Evolutionary conservation across 805 yeast species (phyloP).

Genomic region (Blastobotrys mokoenaii): DNA sequence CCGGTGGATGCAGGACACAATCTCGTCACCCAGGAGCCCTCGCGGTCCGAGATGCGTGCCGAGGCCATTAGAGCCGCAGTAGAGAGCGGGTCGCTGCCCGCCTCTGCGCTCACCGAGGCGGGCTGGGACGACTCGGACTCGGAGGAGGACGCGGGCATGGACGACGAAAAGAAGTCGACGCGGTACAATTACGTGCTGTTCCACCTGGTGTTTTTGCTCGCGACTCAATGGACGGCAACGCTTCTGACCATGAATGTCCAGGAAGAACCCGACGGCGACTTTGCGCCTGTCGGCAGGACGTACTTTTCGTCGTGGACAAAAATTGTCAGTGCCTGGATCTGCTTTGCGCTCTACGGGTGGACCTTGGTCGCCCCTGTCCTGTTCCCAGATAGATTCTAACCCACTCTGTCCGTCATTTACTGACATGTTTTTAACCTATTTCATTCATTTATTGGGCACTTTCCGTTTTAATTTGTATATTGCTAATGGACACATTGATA

Average conservation of each 20-base stretch:
- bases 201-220: slow-evolving; percentile 86
- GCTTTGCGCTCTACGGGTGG: slow-evolving; percentile 83
- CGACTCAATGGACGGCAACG: slow-evolving; percentile 96
- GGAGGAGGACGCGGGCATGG: slow-evolving; percentile 33
- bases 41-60: slow-evolving; percentile 66
- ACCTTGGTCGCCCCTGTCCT: slow-evolving; percentile 82
- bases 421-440: not conserved
- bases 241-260: slow-evolving; percentile 86
- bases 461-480: not conserved
- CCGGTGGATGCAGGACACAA: slow-evolving; percentile 34
- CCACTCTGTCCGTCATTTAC: not conserved
- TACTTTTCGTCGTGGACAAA: slow-evolving; percentile 94
- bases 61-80: slow-evolving; percentile 91
- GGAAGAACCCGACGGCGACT: slow-evolving; percentile 75
- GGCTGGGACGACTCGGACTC: slow-evolving; percentile 46
- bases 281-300: slow-evolving; percentile 94
- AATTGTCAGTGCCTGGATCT: slow-evolving; percentile 85
- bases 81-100: slow-evolving; percentile 92
- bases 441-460: not conserved
- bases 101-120: slow-evolving; percentile 74
- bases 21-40: slow-evolving; percentile 41
- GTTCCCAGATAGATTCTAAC: slow-evolving; percentile 75
- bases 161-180: slow-evolving; percentile 54
- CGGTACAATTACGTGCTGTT: slow-evolving; percentile 81
- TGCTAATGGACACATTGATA: not conserved